phyloP scores from a whole-genome alignment of 345 rosid species.

The Lepidium aucheri region DNA sequence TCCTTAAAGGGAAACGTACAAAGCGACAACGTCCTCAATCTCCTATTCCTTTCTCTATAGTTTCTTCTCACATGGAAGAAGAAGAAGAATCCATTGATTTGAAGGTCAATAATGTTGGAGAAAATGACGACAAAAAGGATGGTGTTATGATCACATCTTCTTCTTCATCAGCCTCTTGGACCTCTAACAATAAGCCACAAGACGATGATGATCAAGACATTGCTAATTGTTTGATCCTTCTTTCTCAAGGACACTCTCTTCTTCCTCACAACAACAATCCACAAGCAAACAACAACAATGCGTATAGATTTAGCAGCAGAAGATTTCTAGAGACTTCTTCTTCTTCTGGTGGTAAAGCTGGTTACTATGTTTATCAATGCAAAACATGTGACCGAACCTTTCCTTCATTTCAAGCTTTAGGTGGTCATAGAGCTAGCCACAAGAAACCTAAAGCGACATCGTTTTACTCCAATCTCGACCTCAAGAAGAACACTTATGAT shows the following conservation, averaged over 20 bases:
- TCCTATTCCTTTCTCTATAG: slow-evolving; percentile 38
- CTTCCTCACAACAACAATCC: slow-evolving; percentile 6
- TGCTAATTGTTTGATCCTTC: slow-evolving; percentile 87
- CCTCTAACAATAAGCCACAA: slow-evolving; percentile 26
- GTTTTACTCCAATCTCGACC: slow-evolving; percentile 19
- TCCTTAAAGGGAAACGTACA: slow-evolving; percentile 66
- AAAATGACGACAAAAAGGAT: slow-evolving; percentile 2
- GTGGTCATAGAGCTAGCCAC: slow-evolving; percentile 97
- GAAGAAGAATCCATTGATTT: slow-evolving; percentile 26
- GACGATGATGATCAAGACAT: slow-evolving; percentile 71
- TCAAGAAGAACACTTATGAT: slow-evolving; percentile 32
- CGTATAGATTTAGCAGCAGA: slow-evolving; percentile 49
- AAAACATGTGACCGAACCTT: slow-evolving; percentile 77
- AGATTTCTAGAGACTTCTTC: slow-evolving; percentile 54
- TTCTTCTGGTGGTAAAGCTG: slow-evolving; percentile 40
- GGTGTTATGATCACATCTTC: slow-evolving; percentile 12
- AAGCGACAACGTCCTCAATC: slow-evolving; percentile 66
- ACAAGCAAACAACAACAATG: not conserved
- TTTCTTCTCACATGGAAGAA: slow-evolving; percentile 15
- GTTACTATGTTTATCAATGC: slow-evolving; percentile 77
- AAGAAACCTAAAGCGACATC: slow-evolving; percentile 57
- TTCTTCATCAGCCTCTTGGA: slow-evolving; percentile 32
- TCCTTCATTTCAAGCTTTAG: slow-evolving; percentile 92
- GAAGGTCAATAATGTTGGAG: slow-evolving; percentile 21
- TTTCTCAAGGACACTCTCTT: slow-evolving; percentile 55